Evolutionary conservation across 345 rosid species (phyloP), one percentile per base, ranked within the genome.

Genomic region (Aquilaria yunnanensis): DNA sequence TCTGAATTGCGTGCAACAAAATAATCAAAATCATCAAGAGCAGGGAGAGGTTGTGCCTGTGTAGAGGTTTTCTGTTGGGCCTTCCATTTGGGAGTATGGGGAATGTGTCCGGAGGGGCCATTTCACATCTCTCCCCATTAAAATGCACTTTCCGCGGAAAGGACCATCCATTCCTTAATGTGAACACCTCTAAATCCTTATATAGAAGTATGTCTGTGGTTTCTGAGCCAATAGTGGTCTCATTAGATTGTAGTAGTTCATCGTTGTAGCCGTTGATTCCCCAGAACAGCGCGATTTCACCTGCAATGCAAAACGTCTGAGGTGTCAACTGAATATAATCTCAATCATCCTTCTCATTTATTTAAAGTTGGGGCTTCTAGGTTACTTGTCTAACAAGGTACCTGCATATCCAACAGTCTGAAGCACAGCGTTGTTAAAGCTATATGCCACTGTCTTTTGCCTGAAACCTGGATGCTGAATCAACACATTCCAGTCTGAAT

Each of bases 81-180:
- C 43, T 37, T 37, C 7, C 43, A 37, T 62, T 67, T 14, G 81
- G 81, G 0, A 74, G 62, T 57, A 77, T 72, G 64, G 81, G 79
- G 57, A 69, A 77, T 61, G 86, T 37, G 67, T 74, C 69, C 64
- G 78, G 77, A 50, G 78, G 70, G 34, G 81, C 63, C 71, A 78
- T 65, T 33, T 69, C 68, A 64, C 80, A 77, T 43, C 65, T 70
- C 56, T 80, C 81, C 23, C 77, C 79, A 69, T 77, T 77, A 77
- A 86, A 89, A 54, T 84, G 84, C 34, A 89, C 77, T 75, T 82
- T 83, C 61, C 79, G 66, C 14, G 96, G 96, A 62, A 86, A 84
- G 37, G 83, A 86, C 96, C 96, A 88, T 51, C 96, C 92, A 63
- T 80, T 82, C 37, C 82, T 86, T 34, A 86, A 72, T 48, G 90